Evolutionary conservation across 108 stramenopile genomes (phyloP), one percentile per base, ranked within the genome.

Genomic region (Mediolabrus comicus): DNA sequence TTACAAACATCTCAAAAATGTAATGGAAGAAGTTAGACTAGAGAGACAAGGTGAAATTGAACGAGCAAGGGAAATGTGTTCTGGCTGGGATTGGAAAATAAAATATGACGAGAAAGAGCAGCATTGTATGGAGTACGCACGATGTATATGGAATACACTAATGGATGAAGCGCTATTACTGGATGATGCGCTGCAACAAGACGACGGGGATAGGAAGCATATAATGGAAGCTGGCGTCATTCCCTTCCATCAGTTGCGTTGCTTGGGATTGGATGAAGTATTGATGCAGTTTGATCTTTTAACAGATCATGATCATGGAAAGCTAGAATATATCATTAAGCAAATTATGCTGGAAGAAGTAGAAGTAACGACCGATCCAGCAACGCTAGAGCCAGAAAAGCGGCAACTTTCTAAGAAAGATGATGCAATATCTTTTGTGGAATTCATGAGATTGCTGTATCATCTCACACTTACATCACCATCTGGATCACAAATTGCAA

Each of bases 11-110:
- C 53, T 94, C 24, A 33, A 57, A 2, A 60, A 73, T 12, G 74
- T 83, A 12, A 87, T 94, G 81, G 78, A 85, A 43, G 77, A 78
- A 46, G 65, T 83, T 9, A 56, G 65, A 34, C 22, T 62, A 36
- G 58, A 62, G 59, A 55, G 76, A 32, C 43, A 49, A 61, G 77
- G 82, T 59, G 74, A 76, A 56, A 55, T 68, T 17, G 6, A 22
- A 27, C 68, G 86, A 52, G 72, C 78, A 11, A 32, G 34, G 46
- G 70, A 59, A 8, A 77, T 77, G 14, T 77, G 75, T 56, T 35
- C 57, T 22, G 58, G 62, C 36, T 67, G 67, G 55, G 76, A 68
- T 54, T 54, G 26, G 38, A 25, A 4, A 35, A 30, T 52, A 7
- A 26, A 30, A 28, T 12, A 26, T 29, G 30, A 8, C 0, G 38